Evolutionary conservation across 208 protist genomes (phyloP).

Genomic region (Acanthamoeba royreba): DNA sequence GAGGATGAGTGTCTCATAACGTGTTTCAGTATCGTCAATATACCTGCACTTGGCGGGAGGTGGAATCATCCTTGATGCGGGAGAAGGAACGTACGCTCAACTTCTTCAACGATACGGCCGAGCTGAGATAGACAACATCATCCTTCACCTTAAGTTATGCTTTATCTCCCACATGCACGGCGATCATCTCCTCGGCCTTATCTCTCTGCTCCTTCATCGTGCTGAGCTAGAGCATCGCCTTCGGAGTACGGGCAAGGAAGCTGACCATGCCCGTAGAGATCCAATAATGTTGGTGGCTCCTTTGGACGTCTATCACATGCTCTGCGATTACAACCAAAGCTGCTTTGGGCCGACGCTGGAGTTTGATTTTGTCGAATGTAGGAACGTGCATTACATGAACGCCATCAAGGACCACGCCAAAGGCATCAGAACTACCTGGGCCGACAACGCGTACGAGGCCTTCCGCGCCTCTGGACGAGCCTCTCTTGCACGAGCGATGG

Average conservation of each 20-base stretch:
- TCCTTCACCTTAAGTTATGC: conserved; percentile 38
- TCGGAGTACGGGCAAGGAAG: background rate
- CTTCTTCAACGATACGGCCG: conserved; percentile 59
- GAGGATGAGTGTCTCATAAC: background rate
- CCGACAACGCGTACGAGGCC: background rate
- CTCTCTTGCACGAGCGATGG: background rate
- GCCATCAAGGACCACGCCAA: no score
- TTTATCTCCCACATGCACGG: conserved; percentile 79
- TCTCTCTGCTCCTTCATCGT: conserved; percentile 36
- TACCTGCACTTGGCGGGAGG: background rate
- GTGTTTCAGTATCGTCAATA: background rate
- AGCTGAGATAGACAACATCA: background rate
- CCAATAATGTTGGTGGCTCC: background rate
- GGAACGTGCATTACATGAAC: background rate
- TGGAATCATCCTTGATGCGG: conserved; percentile 67
- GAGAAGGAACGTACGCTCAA: conserved; percentile 74
- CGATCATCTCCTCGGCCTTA: conserved; percentile 75
- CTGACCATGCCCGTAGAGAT: background rate
- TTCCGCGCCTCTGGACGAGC: no score
- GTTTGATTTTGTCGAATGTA: background rate
- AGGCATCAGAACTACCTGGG: background rate
- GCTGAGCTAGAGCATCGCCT: background rate
- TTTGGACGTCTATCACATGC: background rate
- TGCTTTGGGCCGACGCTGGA: background rate
- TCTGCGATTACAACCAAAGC: background rate